Evolutionary conservation across 805 yeast genomes (phyloP), one percentile per base, ranked within the genome.

Genomic region (Starmerella khaoyaiensis): DNA sequence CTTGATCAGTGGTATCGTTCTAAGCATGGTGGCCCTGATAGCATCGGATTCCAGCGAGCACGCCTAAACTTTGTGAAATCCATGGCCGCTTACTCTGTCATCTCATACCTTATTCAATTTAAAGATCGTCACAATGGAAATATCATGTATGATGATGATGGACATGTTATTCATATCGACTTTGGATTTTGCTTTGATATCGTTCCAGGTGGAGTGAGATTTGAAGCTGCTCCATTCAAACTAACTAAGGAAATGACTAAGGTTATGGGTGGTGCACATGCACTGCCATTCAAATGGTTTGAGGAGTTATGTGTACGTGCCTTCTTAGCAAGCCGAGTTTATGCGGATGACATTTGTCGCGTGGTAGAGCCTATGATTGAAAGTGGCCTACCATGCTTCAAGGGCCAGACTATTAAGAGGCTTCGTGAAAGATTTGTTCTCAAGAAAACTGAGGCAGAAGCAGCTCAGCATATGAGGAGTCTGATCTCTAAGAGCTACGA

Each of bases 181-280:
- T 90, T 90, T 63, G 99, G 99, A 3, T 90, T 90, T 68, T 86
- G 95, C 52, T 93, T 90, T 57, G 99, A 90, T 62, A 90, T 90
- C 58, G 96, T 82, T 23, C 99, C 99, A 8, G 99, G 99, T 47
- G 98, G 98, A 24, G 96, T 90, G 33, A 82, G 77, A 53, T 93
- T 90, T 56, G 99, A 90, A 53, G 94, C 83, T n/a, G 94, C 94
- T 1, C 97, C 98, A 10, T 90, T 90, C 67, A 90, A 90, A 56
- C 69, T 90, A 47, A 90, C 98, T 3, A 80, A 78, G 50, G 99
- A 90, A 54, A 90, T 93, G 98, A 79, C 90, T 4, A 71, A 74
- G 55, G 96, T 90, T 1, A 74, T 90, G 77, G 98, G 98, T n/a
- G 97, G 97, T 0, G 69, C 74, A 14, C 67, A 72, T 18, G 67